Evolutionary conservation across 2,329 filamentous ascomycete species (phyloP).

Genomic region (Aureobasidium zeae): DNA sequence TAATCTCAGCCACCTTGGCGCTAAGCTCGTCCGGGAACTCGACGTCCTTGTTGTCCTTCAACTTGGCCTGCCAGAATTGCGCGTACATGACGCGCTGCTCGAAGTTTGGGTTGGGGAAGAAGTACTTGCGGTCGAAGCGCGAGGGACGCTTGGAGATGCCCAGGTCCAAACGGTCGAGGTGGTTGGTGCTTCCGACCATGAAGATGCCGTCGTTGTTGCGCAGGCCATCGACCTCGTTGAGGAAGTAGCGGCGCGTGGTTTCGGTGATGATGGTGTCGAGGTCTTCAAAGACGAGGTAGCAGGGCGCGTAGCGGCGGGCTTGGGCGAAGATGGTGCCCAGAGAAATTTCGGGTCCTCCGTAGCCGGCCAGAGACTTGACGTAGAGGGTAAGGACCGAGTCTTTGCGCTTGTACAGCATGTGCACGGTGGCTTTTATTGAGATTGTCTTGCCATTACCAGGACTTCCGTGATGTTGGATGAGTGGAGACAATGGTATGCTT

Average conservation of each 20-base stretch:
- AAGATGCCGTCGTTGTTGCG: constrained; percentile 34
- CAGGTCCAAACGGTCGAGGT: constrained; percentile 32
- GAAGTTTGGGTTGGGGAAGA: constrained; percentile 33
- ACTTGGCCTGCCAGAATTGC: constrained; percentile 37
- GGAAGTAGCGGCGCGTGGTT: constrained; percentile 31
- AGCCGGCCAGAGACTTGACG: constrained; percentile 42
- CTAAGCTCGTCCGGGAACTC: constrained; percentile 26
- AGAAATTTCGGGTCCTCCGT: constrained; percentile 45
- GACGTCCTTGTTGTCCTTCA: constrained; percentile 24
- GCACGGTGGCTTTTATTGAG: constrained; percentile 61
- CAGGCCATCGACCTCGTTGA: constrained; percentile 37
- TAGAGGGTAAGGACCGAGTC: constrained; percentile 52
- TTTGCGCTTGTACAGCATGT: constrained; percentile 47
- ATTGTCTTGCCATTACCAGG: constrained; percentile 62
- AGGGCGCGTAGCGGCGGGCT: constrained; percentile 32
- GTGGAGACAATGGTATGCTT: background rate
- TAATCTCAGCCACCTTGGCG: constrained; percentile 48
- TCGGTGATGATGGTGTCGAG: constrained; percentile 33
- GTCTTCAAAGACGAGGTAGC: constrained; percentile 35
- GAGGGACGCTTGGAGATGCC: constrained; percentile 38
- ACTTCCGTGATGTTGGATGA: too few relatives aligned
- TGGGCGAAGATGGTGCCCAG: constrained; percentile 37
- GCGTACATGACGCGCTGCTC: constrained; percentile 35
- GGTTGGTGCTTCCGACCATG: constrained; percentile 35
- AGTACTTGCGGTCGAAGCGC: constrained; percentile 41